A percentile compares a stretch with the other conserved stretches of the same genome.
Evolutionary conservation across 306 rosid species (phyloP).

Genomic region (Rosa chinensis): DNA sequence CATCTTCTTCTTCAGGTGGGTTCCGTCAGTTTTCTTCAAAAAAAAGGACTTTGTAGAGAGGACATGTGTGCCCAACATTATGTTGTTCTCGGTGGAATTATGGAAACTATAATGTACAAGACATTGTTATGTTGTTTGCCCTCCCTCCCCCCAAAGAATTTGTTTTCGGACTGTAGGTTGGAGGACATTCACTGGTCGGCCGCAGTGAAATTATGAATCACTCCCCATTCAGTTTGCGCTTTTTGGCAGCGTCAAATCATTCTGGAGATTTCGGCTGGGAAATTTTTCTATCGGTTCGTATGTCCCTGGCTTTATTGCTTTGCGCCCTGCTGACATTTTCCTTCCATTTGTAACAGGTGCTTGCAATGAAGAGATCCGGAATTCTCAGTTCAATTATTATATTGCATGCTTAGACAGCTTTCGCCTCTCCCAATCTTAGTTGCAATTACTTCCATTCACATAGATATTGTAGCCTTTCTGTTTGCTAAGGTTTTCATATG

Average conservation of each 20-base stretch:
- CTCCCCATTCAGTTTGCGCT: conserved; percentile 50
- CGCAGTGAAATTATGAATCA: conserved; percentile 77
- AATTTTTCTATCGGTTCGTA: conserved; percentile 81
- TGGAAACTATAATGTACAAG: conserved; percentile 72
- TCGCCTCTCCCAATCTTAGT: background rate
- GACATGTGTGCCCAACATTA: conserved; percentile 94
- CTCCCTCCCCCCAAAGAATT: conserved; percentile 50
- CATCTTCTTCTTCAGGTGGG: conserved; percentile 99
- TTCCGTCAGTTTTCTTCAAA: conserved; percentile 95
- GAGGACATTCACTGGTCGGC: conserved; percentile 71
- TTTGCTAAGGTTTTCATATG: conserved; percentile 21
- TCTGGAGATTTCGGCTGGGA: conserved; percentile 74
- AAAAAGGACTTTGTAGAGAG: conserved; percentile 90
- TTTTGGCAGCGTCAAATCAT: conserved; percentile 67
- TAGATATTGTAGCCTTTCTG: background rate
- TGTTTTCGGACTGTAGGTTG: conserved; percentile 83
- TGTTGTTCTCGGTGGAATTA: conserved; percentile 74
- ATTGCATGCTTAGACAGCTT: conserved; percentile 23
- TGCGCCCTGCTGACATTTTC: conserved; percentile 57
- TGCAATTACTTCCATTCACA: background rate
- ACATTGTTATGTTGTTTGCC: conserved; percentile 79
- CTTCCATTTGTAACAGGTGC: conserved; percentile 77
- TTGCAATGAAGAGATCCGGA: conserved; percentile 41
- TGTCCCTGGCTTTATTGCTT: conserved; percentile 77
- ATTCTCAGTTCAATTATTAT: conserved; percentile 41